These are phyloP conservation scores for Antitrichia curtipendula DNA, from an alignment of 225 moss, liverwort and hornwort species.

Conservation along the genomic window DNA sequence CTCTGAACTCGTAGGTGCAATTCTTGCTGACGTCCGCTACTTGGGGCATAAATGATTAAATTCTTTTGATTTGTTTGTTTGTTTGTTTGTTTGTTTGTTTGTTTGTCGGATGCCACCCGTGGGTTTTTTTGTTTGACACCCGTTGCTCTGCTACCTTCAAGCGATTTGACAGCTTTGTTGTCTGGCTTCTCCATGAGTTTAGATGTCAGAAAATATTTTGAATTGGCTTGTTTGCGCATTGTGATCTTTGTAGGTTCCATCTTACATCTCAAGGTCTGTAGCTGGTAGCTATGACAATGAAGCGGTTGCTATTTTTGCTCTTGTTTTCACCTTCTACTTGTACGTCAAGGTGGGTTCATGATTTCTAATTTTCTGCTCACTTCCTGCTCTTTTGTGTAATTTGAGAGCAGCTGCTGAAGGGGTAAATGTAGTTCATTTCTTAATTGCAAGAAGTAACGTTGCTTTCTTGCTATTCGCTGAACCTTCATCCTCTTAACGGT, in stretches of 20 bases:
- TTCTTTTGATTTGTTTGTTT: neutral
- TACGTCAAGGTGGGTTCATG: slow-evolving; percentile 71
- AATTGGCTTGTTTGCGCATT: neutral
- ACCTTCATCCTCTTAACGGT: neutral
- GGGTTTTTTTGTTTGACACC: neutral
- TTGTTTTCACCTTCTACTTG: slow-evolving; percentile 87
- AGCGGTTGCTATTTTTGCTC: slow-evolving; percentile 96
- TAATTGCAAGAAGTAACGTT: neutral
- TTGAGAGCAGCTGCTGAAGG: neutral
- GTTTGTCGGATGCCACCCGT: neutral
- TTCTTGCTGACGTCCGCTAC: neutral
- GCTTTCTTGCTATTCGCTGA: neutral
- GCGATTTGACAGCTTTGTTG: neutral
- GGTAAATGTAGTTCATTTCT: neutral
- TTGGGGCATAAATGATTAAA: neutral
- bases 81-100: neutral
- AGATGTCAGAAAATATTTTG: neutral
- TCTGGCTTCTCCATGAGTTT: neutral
- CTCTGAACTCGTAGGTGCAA: neutral
- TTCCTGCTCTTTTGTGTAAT: neutral
- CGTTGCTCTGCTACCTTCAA: neutral
- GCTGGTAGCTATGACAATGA: slow-evolving; percentile 99
- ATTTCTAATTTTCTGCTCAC: neutral
- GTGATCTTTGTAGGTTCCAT: slow-evolving; percentile 68
- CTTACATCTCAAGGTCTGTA: slow-evolving; percentile 95